These are phyloP conservation scores for Candida ascalaphidarum DNA, from an alignment of 805 yeast genomes.

Conservation along the genomic window DNA sequence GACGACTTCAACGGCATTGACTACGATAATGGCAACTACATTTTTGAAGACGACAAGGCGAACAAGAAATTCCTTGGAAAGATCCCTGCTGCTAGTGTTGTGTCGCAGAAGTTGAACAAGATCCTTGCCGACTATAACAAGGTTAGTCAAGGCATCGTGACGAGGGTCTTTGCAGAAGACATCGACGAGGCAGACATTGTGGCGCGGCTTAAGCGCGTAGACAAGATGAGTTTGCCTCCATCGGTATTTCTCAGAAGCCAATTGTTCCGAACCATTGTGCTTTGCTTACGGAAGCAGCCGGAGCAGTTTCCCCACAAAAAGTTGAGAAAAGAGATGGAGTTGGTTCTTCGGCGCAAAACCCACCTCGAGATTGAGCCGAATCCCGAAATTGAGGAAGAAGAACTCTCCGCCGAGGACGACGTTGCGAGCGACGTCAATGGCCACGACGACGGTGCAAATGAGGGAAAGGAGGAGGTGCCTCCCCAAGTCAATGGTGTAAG, in stretches of 20 bases:
- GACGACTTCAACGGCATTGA: constrained; percentile 11
- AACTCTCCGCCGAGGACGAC: no score
- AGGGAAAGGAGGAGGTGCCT: no score
- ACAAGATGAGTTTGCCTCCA: constrained; percentile 17
- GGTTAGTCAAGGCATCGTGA: no score
- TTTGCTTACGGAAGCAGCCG: constrained; percentile 19
- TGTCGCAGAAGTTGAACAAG: constrained; percentile 11
- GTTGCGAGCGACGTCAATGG: no score
- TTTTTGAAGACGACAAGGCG: constrained; percentile 22
- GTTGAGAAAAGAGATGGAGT: constrained; percentile 10
- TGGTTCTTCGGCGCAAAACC: no score
- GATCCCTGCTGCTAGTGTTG: constrained; percentile 16
- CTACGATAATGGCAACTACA: constrained; percentile 24
- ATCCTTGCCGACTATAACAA: no score
- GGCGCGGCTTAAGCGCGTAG: constrained; percentile 9
- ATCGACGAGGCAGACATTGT: constrained; percentile 8
- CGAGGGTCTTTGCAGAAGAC: constrained; percentile 8
- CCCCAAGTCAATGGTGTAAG: no score
- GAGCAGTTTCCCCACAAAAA: constrained; percentile 9
- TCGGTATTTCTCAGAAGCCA: constrained; percentile 21
- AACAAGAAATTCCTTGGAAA: constrained; percentile 16
- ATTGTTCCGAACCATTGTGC: constrained; percentile 21
- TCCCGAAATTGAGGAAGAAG: no score
- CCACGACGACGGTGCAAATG: no score
- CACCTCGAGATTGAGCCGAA: no score